Base-by-base conservation (phyloP, 192 early-diverging fungal genomes). In the Funneliformis geosporum region DNA sequence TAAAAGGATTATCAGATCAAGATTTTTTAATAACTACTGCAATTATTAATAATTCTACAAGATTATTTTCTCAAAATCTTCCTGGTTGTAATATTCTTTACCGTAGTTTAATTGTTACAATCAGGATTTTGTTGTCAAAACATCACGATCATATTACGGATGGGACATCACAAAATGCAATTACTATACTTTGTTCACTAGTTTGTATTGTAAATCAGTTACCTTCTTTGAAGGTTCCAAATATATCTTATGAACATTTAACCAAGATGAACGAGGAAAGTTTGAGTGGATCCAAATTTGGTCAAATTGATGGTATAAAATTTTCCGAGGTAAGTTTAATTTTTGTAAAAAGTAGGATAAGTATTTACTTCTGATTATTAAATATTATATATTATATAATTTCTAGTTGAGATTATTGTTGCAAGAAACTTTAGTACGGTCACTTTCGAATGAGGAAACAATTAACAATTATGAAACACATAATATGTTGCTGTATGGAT, bases 81-180 rank as follows among this genome's bases (percentile, higher is more conserved):
- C 94, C 94, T 8, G 94, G 95, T 11, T 83, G 84, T 39, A 83
- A 90, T 75, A 86, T 93, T 60, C 80, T 94, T 14, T 90, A 95
- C 39, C 84, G 89, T 23, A 79, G 88, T 3, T 91, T 93, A 73
- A 70, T 96, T 55, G 85, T 83, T 16, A 87, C 90, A 38, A 89
- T 94, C 59, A 73, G 87, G 38, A 84, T 86, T 78, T 80, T 92
- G 84, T 90, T 94, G 85, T 60, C 47, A n/a, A 68, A 79, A 27
- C 21, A 68, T 25, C 23, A 59, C 18, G 60, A 2, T 39, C n/a
- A 38, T 66, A 47, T 87, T n/a, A 79, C 87, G 39, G 87, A 87
- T 77, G 43, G 75, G 27, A 80, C 80, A n/a, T 83, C 79, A 23
- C 85, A 92, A 46, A 80, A 78, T 59, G 84, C 83, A 5, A 86